phyloP scores from a whole-genome alignment of 2,329 filamentous ascomycete species.

The Aspergillus sp. region DNA sequence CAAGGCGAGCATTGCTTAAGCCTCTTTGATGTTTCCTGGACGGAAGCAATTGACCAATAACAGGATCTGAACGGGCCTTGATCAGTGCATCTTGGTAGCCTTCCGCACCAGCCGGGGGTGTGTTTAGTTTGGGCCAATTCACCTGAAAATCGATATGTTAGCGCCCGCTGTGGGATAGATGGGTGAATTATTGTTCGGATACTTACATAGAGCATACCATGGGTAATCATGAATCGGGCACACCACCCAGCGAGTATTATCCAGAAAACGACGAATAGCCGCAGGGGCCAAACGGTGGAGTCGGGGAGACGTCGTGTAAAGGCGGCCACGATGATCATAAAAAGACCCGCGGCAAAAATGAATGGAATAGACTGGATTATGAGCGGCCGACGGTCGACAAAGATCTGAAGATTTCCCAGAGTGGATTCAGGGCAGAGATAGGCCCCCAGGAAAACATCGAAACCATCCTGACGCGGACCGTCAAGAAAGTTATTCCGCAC shows the following conservation, averaged over 20 bases:
- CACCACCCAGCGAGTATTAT: conserved; percentile 68
- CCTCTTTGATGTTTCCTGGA: conserved; percentile 71
- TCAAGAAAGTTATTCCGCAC: conserved; percentile 92
- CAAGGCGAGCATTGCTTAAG: conserved; percentile 75
- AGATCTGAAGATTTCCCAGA: conserved; percentile 71
- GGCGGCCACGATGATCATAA: conserved; percentile 74
- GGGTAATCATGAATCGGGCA: conserved; percentile 72
- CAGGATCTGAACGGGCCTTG: conserved; percentile 76
- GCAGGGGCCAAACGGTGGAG: conserved; percentile 74
- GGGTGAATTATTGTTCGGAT: neutral
- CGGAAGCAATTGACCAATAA: conserved; percentile 73
- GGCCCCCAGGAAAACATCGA: conserved; percentile 86
- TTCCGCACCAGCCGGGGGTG: conserved; percentile 79
- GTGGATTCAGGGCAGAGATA: conserved; percentile 74
- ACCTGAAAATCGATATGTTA: conserved; percentile 57
- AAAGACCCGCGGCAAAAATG: conserved; percentile 78
- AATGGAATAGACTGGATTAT: conserved; percentile 94
- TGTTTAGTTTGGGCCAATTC: conserved; percentile 97
- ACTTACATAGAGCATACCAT: conserved; percentile 94
- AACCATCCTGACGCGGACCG: conserved; percentile 90
- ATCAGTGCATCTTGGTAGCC: conserved; percentile 83
- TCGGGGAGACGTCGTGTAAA: conserved; percentile 72
- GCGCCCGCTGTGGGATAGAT: neutral
- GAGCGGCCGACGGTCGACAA: conserved; percentile 80
- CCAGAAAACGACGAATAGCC: conserved; percentile 81